Evolutionary conservation across 2,329 filamentous ascomycete genomes (phyloP), one percentile per base, ranked within the genome.

Genomic region (Nannizzia gypsea): DNA sequence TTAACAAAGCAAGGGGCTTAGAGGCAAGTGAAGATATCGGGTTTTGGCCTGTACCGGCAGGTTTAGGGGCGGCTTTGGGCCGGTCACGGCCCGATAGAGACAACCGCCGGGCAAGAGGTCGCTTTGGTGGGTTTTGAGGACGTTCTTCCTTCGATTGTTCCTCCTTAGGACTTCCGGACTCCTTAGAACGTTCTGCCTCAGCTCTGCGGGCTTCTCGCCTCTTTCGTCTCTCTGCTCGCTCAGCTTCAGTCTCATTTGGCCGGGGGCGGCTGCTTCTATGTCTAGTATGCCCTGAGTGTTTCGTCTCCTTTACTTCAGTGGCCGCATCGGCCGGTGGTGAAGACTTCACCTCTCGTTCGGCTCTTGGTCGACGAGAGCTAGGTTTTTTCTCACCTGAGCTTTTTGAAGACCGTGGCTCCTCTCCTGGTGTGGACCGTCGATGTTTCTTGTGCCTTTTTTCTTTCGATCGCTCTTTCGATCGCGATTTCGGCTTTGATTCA

Each of bases 381-480:
- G 63, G 65, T 44, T 67, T 68, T 5, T 66, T 68, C 57, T 75
- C 73, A 3, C 68, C 70, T 2, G 72, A 75, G 26, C 68, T 66
- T 57, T 70, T 76, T 3, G 73, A 73, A 42, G 67, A 66, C 6
- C 69, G 68, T 59, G 67, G 67, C 1, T 71, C 69, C 26, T 65
- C 60, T 11, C 63, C 66, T 6, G 69, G 68, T 67, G 15, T 68
- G 70, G 59, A 67, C 67, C 67, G 40, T 34, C 56, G 9, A 24
- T 70, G 72, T 56, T 66, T 72, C 58, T 68, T 69, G 34, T 60
- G 28, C 60, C 66, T 46, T 54, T 63, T 62, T 3, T 64, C 61
- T 56, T 40, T 55, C 26, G 24, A 48, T 22, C 50, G 58, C 20
- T 62, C 65, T 20, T 46, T 52, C 31, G 60, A 42, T 58, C 36